A percentile compares a stretch with the other conserved stretches of the same genome.
These are phyloP conservation scores for Basidiobolus meristosporus DNA, from an alignment of 371 early-diverging fungal species.

Conservation along the genomic window DNA sequence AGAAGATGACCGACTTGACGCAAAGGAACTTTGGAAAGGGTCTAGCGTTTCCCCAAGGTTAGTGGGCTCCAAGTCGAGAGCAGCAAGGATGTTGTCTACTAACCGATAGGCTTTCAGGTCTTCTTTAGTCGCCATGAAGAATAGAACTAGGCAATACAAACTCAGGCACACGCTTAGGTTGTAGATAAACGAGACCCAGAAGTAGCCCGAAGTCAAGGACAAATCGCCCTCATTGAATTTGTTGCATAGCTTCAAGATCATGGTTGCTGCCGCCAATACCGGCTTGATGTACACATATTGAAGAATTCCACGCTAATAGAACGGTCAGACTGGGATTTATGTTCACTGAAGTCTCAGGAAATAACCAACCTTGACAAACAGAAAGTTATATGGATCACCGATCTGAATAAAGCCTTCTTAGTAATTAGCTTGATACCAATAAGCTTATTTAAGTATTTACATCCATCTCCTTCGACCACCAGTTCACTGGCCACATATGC, in stretches of 20 bases:
- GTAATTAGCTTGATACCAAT: neutral
- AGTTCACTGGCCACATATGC: constrained; percentile 69
- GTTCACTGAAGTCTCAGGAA: neutral
- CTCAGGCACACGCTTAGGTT: constrained; percentile 69
- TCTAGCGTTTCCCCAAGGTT: constrained; percentile 11
- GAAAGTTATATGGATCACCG: constrained; percentile 72
- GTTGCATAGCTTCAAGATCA: constrained; percentile 53
- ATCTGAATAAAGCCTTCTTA: constrained; percentile 16
- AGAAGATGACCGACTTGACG: constrained; percentile 85
- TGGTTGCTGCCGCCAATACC: constrained; percentile 50
- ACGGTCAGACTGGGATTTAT: neutral
- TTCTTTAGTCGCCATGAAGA: constrained; percentile 65
- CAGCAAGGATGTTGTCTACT: neutral
- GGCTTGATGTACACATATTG: constrained; percentile 90
- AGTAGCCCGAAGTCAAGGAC: constrained; percentile 42
- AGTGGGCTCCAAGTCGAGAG: no score
- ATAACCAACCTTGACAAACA: constrained; percentile 39
- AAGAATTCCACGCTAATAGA: constrained; percentile 53
- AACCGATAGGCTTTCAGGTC: constrained; percentile 67
- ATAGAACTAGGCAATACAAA: constrained; percentile 75
- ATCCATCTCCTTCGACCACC: constrained; percentile 59
- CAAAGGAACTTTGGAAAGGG: constrained; percentile 88
- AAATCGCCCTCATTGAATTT: constrained; percentile 70
- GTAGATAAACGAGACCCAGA: constrained; percentile 68
- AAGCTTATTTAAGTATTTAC: constrained; percentile 8